Evolutionary conservation across 345 rosid species (phyloP).

Genomic region (Rubroshorea leprosula): DNA sequence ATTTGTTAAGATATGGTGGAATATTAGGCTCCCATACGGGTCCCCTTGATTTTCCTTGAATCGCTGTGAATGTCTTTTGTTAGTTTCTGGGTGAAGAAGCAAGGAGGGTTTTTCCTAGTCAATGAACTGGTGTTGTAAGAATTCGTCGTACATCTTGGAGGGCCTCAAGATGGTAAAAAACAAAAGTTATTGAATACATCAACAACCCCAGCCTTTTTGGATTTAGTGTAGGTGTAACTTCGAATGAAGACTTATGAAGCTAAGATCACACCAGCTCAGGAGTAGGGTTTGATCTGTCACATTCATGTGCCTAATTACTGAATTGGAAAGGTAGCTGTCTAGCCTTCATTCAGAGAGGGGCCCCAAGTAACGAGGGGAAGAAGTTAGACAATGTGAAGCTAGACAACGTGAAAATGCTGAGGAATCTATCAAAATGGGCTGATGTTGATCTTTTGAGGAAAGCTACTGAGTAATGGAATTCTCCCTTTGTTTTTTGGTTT

Average conservation of each 20-base stretch:
- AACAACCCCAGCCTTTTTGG: background rate
- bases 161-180: conserved; percentile 19
- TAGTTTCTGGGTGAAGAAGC: conserved; percentile 2
- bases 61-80: conserved; percentile 12
- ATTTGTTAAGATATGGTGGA: background rate
- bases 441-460: conserved; percentile 1
- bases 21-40: conserved; percentile 6
- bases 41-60: conserved; percentile 8
- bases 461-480: background rate
- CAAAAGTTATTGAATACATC: conserved; percentile 20
- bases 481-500: background rate
- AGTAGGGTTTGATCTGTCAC: background rate
- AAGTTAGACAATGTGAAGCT: background rate
- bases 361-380: background rate
- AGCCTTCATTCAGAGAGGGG: background rate
- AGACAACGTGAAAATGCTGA: no score
- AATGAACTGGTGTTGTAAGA: background rate
- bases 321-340: background rate
- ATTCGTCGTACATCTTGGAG: conserved; percentile 14
- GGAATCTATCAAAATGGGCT: no score
- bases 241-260: background rate
- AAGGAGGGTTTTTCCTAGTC: conserved; percentile 8
- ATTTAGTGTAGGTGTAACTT: background rate
- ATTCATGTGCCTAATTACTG: background rate
- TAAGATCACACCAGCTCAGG: background rate